Conservation (phyloP, 352 stramenopile genomes). For the Globisporangium rhizosaccharum region DNA sequence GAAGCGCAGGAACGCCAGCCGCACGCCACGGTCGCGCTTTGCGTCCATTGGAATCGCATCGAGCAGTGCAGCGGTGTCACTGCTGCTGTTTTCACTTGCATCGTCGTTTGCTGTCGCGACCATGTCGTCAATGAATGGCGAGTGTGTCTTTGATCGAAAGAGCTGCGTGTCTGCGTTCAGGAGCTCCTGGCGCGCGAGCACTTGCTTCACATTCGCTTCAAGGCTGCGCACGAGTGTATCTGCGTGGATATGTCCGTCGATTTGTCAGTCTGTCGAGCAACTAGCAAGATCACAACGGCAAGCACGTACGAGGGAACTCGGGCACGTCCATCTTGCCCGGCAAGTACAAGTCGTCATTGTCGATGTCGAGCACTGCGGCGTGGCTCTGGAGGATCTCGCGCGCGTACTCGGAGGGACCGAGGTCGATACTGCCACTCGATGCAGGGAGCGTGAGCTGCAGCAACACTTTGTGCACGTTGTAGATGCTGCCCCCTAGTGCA, state of each 20-base stretch:
- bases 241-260: conserved; percentile 13
- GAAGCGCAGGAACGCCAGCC: conserved; percentile 46
- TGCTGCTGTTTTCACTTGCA: neutral
- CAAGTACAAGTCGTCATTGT: conserved; percentile 65
- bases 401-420: conserved; percentile 23
- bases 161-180: conserved; percentile 41
- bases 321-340: conserved; percentile 57
- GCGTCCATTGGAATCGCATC: neutral
- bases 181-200: conserved; percentile 31
- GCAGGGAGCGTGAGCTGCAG: conserved; percentile 28
- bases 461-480: conserved; percentile 53
- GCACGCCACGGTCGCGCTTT: conserved; percentile 21
- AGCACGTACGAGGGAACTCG: conserved; percentile 54
- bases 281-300: neutral
- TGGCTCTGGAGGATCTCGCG: conserved; percentile 38
- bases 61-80: neutral
- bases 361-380: conserved; percentile 57
- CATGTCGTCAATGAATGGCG: conserved; percentile 29
- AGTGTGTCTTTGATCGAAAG: conserved; percentile 25
- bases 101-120: conserved; percentile 2
- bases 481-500: conserved; percentile 52
- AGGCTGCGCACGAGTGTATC: conserved; percentile 47
- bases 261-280: too few species aligned
- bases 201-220: conserved; percentile 36
- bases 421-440: neutral